phyloP scores from a whole-genome alignment of 2,329 filamentous ascomycete genomes.

The Emydomyces testavorans region DNA sequence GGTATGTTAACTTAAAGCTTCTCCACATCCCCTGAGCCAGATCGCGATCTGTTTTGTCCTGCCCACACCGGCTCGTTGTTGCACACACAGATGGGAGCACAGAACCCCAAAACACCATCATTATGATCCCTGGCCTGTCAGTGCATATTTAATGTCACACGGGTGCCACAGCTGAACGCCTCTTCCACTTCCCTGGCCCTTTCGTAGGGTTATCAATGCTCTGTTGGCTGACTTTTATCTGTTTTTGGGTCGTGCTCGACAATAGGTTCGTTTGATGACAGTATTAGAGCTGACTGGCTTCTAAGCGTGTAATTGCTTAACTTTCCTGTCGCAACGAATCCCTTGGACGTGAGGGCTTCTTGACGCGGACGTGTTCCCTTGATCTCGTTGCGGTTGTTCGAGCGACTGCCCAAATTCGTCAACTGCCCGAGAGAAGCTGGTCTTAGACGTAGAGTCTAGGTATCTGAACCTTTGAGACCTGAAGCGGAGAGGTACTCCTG shows the following conservation, averaged over 20 bases:
- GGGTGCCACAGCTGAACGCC: conserved; percentile 12
- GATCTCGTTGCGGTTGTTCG: background rate
- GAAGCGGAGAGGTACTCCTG: too few species aligned
- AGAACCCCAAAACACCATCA: background rate
- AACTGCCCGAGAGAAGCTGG: too few species aligned
- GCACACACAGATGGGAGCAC: conserved; percentile 7
- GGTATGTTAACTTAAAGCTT: conserved; percentile 5
- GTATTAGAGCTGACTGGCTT: background rate
- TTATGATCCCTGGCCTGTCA: conserved; percentile 6
- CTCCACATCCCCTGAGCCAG: conserved; percentile 6
- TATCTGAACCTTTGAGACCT: too few species aligned
- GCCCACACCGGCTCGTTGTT: conserved; percentile 3
- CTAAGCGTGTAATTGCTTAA: too few species aligned
- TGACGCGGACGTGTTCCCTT: background rate
- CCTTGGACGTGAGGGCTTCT: too few species aligned
- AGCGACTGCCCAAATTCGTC: too few species aligned
- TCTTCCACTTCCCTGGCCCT: conserved; percentile 9
- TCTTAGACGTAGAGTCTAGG: too few species aligned
- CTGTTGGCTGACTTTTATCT: background rate
- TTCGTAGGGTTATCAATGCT: background rate
- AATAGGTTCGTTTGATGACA: background rate
- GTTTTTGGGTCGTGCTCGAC: background rate
- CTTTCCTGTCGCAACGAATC: too few species aligned
- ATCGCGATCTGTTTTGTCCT: conserved; percentile 6
- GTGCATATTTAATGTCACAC: conserved; percentile 12